Base-by-base conservation (phyloP, 2,329 filamentous ascomycete species). In the Phoma sp. region DNA sequence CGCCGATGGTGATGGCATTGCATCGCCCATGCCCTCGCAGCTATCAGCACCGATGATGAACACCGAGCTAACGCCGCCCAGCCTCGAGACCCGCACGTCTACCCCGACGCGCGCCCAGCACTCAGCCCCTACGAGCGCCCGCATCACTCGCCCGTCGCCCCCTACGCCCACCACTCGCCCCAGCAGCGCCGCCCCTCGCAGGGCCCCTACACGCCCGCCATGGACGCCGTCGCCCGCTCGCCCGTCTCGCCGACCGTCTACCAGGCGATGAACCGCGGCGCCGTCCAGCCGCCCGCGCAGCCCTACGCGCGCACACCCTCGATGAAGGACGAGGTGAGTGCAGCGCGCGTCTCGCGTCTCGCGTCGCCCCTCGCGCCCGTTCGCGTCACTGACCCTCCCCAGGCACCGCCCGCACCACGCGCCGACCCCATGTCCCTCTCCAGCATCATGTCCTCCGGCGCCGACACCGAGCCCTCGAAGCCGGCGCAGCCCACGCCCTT, bases 381-480 rank as follows among this genome's bases (percentile, higher is more conserved):
- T 50, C 66, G 74, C 50, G 70, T 67, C 45, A 33, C 36, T 47
- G 28, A 53, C 38, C 15, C 0, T 21, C 38, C 33, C 53, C 52
- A 69, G 69, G 59, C 64, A 12, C 90, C 88, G 46, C 85, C 89
- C 84, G 89, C 89, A 1, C 87, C 85, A 63, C 87, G 92, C 73
- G 88, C 89, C 53, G 90, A 96, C 72, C 90, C 93, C 47, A 97
- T 97, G 93, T 95, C 93, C 5, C 95, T 98, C 70, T 95, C 92
- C 62, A 97, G 93, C 72, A 96, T 98, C 55, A 87, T 98, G 36
- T 93, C 92, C 14, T 93, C 92, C 4, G 92, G 86, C 62, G 83
- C 90, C 49, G 88, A 92, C 50, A 84, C 89, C 50, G 88, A 92
- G 42, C 87, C 89, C 47, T 81, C 85, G 14, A 75, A 74, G 42